phyloP scores from a whole-genome alignment of 805 yeast species.

The Saccharomycopsis fermentans region DNA sequence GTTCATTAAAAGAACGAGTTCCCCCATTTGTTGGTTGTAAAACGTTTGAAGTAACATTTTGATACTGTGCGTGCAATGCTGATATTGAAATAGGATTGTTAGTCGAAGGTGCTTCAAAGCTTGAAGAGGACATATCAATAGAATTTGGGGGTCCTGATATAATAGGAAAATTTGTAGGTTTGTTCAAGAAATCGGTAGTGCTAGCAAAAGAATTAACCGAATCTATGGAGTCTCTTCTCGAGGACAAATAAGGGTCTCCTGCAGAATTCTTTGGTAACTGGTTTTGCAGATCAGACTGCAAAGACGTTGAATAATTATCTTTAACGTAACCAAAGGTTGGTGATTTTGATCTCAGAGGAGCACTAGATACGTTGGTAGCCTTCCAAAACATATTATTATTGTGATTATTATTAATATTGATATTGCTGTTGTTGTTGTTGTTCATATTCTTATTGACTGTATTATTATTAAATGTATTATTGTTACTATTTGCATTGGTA shows the following conservation, averaged over 20 bases:
- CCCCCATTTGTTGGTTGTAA: background rate
- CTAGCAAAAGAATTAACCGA: constrained; percentile 40
- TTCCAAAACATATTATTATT: constrained; percentile 46
- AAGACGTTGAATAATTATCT: background rate
- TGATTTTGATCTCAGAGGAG: background rate
- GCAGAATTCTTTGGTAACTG: background rate
- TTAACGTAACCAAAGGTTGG: background rate
- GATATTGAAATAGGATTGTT: background rate
- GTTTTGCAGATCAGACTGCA: background rate
- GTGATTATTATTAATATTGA: background rate
- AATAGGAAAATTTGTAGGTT: background rate
- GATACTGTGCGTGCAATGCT: background rate
- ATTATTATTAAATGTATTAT: background rate
- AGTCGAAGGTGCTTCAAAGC: background rate
- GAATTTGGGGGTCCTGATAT: background rate
- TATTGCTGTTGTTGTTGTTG: background rate
- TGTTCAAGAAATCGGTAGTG: constrained; percentile 27
- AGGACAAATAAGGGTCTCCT: background rate
- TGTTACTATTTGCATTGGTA: background rate
- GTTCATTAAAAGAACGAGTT: constrained; percentile 10
- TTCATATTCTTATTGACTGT: no score
- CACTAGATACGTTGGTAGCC: constrained; percentile 23
- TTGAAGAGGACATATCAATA: background rate
- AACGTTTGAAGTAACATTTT: background rate
- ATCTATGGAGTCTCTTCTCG: constrained; percentile 35